phyloP scores from a whole-genome alignment of 169 alveolate species.

The Cyclospora cayetanensis region DNA sequence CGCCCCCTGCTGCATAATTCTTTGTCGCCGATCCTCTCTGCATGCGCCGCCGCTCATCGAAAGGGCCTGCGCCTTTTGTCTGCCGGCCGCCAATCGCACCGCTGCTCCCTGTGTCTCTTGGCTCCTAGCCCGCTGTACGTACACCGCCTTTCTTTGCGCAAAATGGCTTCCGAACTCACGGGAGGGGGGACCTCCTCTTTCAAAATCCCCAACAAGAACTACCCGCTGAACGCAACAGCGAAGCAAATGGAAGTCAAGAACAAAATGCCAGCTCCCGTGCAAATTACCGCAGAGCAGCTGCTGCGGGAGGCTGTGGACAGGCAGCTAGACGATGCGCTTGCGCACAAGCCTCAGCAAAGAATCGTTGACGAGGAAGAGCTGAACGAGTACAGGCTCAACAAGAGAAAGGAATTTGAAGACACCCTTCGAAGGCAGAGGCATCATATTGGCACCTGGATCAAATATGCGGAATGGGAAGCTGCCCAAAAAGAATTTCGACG shows the following conservation, averaged over 20 bases:
- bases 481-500: slow-evolving; percentile 93
- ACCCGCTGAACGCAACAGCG: neutral
- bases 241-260: slow-evolving; percentile 88
- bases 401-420: slow-evolving; percentile 97
- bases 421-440: slow-evolving; percentile 94
- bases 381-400: slow-evolving; percentile 92
- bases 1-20: too few species aligned
- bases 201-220: neutral
- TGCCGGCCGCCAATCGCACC: too few species aligned
- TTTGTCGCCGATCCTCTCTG: too few species aligned
- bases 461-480: slow-evolving; percentile 99
- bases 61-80: too few species aligned
- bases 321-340: slow-evolving; percentile 88
- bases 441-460: slow-evolving; percentile 96
- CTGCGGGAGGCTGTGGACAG: slow-evolving; percentile 97
- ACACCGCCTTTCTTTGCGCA: too few species aligned
- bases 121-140: too few species aligned
- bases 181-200: neutral
- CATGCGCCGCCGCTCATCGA: too few species aligned
- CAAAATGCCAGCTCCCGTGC: slow-evolving; percentile 97
- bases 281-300: slow-evolving; percentile 99
- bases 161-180: neutral
- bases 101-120: too few species aligned
- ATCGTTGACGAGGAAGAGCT: slow-evolving; percentile 95
- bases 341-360: slow-evolving; percentile 82